These are phyloP conservation scores for Ogataea pignaliae DNA, from an alignment of 805 yeast species.

Conservation along the genomic window DNA sequence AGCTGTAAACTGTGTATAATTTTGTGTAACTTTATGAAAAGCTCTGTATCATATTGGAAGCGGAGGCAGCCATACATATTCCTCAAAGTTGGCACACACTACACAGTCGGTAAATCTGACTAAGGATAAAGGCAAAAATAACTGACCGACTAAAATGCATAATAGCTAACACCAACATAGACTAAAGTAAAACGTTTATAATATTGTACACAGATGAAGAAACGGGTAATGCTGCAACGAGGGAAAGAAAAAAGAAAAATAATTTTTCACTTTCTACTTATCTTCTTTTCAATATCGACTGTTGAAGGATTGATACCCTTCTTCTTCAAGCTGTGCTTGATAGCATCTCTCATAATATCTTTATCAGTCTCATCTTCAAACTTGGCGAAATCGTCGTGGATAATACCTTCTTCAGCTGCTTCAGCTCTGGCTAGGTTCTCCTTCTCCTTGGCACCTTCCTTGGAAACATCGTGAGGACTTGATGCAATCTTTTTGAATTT, in stretches of 20 bases:
- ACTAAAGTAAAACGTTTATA: not conserved
- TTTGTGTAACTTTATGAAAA: not conserved
- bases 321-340: constrained; percentile 58
- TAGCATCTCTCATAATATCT: constrained; percentile 63
- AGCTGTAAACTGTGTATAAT: constrained; percentile 8
- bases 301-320: constrained; percentile 69
- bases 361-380: constrained; percentile 77
- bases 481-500: constrained; percentile 89
- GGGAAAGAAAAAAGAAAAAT: not conserved
- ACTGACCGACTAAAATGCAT: no score
- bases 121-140: no score
- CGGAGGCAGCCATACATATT: no score
- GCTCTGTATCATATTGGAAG: no score
- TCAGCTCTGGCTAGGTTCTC: constrained; percentile 78
- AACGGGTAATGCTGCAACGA: no score
- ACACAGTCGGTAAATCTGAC: no score
- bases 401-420: constrained; percentile 71
- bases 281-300: constrained; percentile 26
- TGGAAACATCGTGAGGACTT: constrained; percentile 77
- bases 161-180: not conserved
- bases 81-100: no score
- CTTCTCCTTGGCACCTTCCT: constrained; percentile 85
- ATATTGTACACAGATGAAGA: constrained; percentile 2
- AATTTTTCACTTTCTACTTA: constrained; percentile 9
- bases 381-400: constrained; percentile 79